These are phyloP conservation scores for Serendipita sp. DNA, from an alignment of 768 basidiomycete species.

Conservation along the genomic window DNA sequence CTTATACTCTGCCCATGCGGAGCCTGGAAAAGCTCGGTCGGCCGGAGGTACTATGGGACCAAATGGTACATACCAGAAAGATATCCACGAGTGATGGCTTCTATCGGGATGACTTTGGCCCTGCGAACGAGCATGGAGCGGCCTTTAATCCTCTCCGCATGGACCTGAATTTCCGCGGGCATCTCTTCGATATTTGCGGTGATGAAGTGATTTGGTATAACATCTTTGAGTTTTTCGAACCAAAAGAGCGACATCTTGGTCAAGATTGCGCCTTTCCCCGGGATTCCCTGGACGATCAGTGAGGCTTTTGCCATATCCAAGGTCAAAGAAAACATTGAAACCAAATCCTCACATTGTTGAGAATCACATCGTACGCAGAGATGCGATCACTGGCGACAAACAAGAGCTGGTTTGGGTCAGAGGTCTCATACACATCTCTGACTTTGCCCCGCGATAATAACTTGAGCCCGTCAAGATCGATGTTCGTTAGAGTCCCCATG, in stretches of 20 bases:
- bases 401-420: conserved; percentile 41
- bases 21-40: conserved; percentile 38
- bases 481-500: conserved; percentile 6
- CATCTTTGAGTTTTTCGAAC: conserved; percentile 66
- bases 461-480: conserved; percentile 28
- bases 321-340: background rate
- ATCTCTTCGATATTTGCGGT: conserved; percentile 63
- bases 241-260: conserved; percentile 89
- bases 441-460: conserved; percentile 88
- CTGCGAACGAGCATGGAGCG: conserved; percentile 83
- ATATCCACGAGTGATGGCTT: conserved; percentile 94
- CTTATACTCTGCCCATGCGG: conserved; percentile 91
- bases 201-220: conserved; percentile 84
- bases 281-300: conserved; percentile 57
- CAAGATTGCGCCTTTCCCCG: conserved; percentile 80
- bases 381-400: conserved; percentile 95
- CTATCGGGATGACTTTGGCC: conserved; percentile 77
- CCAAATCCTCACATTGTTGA: conserved; percentile 60
- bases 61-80: conserved; percentile 54
- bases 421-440: conserved; percentile 68
- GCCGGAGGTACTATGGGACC: background rate
- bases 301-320: background rate
- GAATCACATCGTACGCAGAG: conserved; percentile 90
- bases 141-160: conserved; percentile 63
- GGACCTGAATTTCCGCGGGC: conserved; percentile 62